Base-by-base conservation (phyloP, 2,329 filamentous ascomycete genomes). In the Fusarium tuaranense region DNA sequence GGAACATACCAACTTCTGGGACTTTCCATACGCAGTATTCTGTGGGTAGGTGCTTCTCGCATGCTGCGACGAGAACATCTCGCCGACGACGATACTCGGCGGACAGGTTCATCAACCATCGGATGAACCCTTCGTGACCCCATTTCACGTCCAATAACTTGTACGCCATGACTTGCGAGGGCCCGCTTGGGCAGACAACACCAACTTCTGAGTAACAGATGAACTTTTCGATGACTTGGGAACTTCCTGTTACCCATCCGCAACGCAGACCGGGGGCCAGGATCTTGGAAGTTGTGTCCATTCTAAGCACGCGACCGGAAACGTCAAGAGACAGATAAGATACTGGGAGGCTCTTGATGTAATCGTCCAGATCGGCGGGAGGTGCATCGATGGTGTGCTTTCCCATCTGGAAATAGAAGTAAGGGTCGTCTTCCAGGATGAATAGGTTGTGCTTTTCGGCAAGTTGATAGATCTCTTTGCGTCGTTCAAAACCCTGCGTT, bases 251-350 rank as follows among this genome's bases (percentile, higher is more conserved):
- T 7, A 59, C 55, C 55, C 55, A 59, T 7, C 55, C 55, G 3
- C 32, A 38, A 3, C 55, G 55, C 6, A 59, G 22, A 9, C 55
- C 55, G 5, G 55, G 55, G 3, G 55, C 55, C 3, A 59, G 55
- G 16, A 59, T 59, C 34, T 59, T 59, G 34, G 55, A 59, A 2
- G 55, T 59, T 27, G 55, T 59, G 20, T 59, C 55, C 55, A 59
- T 38, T 4, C 55, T 22, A 1, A 59, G 55, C 7, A 59, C 55
- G 2, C 55, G 55, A 10, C 55, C 34, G 10, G 55, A 59, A 22
- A 39, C 22, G 4, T 59, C 55, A 5, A 59, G 55, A 14, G 55
- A 59, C 14, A 59, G 16, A 16, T 39, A 59, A 18, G 55, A 59
- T 7, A 25, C 55, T 5, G 55, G 55, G 1, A 59, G 36, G 14